These are phyloP conservation scores for Hemisphaericaspora xylofermentans DNA, from an alignment of 1,139 yeast species.

Conservation along the genomic window DNA sequence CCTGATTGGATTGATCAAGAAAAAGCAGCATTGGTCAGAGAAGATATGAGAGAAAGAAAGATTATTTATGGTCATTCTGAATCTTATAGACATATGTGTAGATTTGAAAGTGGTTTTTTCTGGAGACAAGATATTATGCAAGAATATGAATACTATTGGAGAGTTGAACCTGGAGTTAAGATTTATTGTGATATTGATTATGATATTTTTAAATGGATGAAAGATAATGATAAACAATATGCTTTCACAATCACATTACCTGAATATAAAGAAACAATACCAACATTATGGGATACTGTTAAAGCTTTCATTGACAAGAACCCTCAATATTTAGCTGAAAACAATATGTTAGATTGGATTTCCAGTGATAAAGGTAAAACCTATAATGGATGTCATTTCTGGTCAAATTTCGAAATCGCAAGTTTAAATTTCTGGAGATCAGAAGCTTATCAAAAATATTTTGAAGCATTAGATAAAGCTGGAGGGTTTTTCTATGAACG, in stretches of 20 bases:
- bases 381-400: conserved; percentile 83
- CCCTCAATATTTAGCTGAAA: conserved; percentile 45
- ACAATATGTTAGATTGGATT: conserved; percentile 52
- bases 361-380: conserved; percentile 60
- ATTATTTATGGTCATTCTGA: conserved; percentile 62
- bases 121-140: conserved; percentile 53
- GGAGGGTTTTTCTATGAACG: conserved; percentile 94
- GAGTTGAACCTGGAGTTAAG: conserved; percentile 68
- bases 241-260: conserved; percentile 69
- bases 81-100: conserved; percentile 75
- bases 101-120: conserved; percentile 69
- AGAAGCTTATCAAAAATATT: conserved; percentile 64
- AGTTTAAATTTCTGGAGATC: conserved; percentile 74
- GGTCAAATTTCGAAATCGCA: conserved; percentile 92
- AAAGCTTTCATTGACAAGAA: conserved; percentile 45
- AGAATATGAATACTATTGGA: conserved; percentile 66
- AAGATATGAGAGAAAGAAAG: conserved; percentile 41
- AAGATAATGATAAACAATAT: conserved; percentile 55
- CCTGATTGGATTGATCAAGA: conserved; percentile 68
- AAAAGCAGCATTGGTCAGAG: conserved; percentile 50
- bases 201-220: conserved; percentile 65
- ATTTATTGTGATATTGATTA: conserved; percentile 63
- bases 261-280: conserved; percentile 58
- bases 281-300: conserved; percentile 58
- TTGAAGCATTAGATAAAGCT: conserved; percentile 65